Percentiles rank a stretch among this genome's conserved stretches.
Conservation (phyloP, 257 asterid genomes). For the Solanum piurae region DNA sequence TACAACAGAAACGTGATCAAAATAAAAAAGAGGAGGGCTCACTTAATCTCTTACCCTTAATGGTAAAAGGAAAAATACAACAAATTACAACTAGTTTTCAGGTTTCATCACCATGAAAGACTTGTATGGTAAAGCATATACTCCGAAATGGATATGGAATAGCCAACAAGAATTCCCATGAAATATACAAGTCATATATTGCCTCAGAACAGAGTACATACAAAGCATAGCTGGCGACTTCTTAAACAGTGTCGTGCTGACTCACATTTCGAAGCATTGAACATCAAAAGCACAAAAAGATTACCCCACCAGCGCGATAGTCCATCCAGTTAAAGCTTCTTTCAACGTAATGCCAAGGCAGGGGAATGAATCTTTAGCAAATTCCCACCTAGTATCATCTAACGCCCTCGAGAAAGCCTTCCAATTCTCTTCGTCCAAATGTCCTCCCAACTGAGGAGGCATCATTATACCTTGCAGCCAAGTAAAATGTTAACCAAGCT, state of each 20-base stretch:
- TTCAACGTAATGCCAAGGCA: background rate
- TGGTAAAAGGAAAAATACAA: background rate
- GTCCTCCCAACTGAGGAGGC: constrained; percentile 51
- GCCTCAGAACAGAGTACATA: constrained; percentile 38
- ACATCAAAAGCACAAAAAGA: constrained; percentile 23
- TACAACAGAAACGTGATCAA: background rate
- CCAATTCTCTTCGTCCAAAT: constrained; percentile 69
- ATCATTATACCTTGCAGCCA: constrained; percentile 66
- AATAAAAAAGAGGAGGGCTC: background rate
- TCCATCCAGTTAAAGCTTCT: constrained; percentile 4
- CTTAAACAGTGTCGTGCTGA: constrained; percentile 43
- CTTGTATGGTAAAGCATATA: background rate
- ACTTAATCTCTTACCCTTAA: background rate
- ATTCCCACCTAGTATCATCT: constrained; percentile 30
- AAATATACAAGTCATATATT: constrained; percentile 49
- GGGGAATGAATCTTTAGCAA: constrained; percentile 3
- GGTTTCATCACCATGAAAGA: background rate
- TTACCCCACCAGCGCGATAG: constrained; percentile 21
- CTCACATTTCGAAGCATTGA: constrained; percentile 21
- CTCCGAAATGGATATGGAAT: constrained; percentile 13
- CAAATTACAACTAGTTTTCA: background rate
- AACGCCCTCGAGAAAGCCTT: constrained; percentile 49
- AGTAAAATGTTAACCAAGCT: constrained; percentile 73
- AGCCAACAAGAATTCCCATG: constrained; percentile 36
- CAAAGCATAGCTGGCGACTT: constrained; percentile 33